Evolutionary conservation across 1,139 yeast species (phyloP).

Genomic region (Geotrichum restrictum): DNA sequence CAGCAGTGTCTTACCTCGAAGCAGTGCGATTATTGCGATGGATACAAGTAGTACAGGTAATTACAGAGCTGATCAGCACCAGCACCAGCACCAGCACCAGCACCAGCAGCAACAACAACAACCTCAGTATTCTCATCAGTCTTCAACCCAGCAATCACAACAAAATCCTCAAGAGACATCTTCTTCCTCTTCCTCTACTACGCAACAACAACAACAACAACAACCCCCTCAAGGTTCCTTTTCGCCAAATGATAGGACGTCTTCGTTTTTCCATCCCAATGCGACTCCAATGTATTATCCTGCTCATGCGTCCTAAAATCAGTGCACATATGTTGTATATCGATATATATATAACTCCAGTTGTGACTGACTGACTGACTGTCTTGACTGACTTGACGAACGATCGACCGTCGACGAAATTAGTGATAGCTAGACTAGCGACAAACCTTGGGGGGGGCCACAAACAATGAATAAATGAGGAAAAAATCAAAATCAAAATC

Average conservation of each 20-base stretch:
- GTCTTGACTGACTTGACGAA: too few relatives aligned
- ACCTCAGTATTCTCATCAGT: background rate
- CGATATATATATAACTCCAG: too few relatives aligned
- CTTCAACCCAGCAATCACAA: background rate
- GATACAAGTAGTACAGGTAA: background rate
- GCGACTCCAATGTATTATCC: constrained; percentile 2
- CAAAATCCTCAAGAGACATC: background rate
- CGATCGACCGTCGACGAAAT: too few relatives aligned
- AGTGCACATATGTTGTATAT: too few relatives aligned
- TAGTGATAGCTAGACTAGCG: too few relatives aligned
- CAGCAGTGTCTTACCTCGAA: background rate
- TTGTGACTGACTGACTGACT: too few relatives aligned
- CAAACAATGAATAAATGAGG: too few relatives aligned
- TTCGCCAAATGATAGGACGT: background rate
- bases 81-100: background rate
- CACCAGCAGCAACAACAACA: background rate
- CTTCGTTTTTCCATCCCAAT: background rate
- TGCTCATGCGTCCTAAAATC: constrained; percentile 1
- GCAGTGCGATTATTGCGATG: too few relatives aligned
- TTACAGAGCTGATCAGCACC: background rate
- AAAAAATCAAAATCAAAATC: too few relatives aligned
- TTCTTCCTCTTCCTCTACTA: too few relatives aligned
- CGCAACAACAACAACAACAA: background rate
- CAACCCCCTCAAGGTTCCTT: background rate
- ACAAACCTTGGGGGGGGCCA: too few relatives aligned